Evolutionary conservation across 2,329 filamentous ascomycete genomes (phyloP).

Genomic region (Cladosporium austrohemisphaericum): DNA sequence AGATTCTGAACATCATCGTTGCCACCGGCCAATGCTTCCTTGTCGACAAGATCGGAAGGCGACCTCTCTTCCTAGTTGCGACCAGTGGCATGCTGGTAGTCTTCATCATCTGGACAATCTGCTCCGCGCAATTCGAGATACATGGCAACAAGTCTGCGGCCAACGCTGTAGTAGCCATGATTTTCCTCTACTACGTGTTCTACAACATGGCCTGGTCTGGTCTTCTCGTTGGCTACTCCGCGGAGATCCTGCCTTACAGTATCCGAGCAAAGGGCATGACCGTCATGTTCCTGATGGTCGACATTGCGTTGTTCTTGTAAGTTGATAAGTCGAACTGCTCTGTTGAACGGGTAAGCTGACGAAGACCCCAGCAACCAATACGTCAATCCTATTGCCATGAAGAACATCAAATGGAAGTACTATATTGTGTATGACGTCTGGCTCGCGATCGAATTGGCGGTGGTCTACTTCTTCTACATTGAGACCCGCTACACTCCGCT

Average conservation of each 20-base stretch:
- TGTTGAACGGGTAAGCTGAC: neutral
- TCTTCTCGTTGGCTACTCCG: conserved; percentile 43
- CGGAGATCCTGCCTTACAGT: conserved; percentile 46
- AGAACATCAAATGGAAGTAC: conserved; percentile 28
- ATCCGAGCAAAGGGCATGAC: conserved; percentile 46
- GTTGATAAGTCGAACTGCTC: neutral
- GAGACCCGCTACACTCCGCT: conserved; percentile 44
- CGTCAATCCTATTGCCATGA: conserved; percentile 32
- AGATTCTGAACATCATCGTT: conserved; percentile 59
- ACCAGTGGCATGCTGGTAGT: conserved; percentile 38
- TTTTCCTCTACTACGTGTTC: conserved; percentile 34
- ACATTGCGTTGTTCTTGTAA: conserved; percentile 42
- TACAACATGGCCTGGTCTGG: conserved; percentile 43
- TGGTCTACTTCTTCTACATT: conserved; percentile 37
- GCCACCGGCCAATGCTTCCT: conserved; percentile 44
- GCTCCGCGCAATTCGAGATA: conserved; percentile 25
- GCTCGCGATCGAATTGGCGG: conserved; percentile 31
- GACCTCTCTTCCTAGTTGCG: conserved; percentile 36
- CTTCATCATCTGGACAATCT: conserved; percentile 42
- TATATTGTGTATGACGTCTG: conserved; percentile 33
- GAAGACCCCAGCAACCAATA: conserved; percentile 29
- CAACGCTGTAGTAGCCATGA: conserved; percentile 32
- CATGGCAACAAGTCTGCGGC: conserved; percentile 25
- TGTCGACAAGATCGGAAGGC: conserved; percentile 34
- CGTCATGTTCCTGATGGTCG: conserved; percentile 44